Conservation (phyloP, 495 filamentous ascomycete species). For the Hyaloscypha finlandica region DNA sequence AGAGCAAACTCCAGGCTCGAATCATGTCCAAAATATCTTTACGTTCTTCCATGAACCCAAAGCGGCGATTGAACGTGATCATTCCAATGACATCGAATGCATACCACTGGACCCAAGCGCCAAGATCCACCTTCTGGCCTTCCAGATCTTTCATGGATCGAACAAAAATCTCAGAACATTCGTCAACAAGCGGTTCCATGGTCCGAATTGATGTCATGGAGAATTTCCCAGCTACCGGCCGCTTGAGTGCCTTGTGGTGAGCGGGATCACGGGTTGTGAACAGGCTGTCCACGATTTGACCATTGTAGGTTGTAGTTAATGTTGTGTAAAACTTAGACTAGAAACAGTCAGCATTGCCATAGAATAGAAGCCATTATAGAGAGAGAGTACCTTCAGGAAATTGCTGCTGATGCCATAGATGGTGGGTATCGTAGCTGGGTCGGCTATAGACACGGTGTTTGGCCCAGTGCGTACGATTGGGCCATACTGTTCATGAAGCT, state of each 20-base stretch:
- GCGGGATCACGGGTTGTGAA: conserved; percentile 33
- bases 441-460: conserved; percentile 40
- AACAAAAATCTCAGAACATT: conserved; percentile 49
- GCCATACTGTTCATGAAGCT: conserved; percentile 49
- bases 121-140: conserved; percentile 43
- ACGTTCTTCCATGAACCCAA: conserved; percentile 33
- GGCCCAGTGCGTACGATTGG: conserved; percentile 47
- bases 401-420: conserved; percentile 44
- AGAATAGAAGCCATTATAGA: background rate
- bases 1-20: conserved; percentile 39
- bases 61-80: conserved; percentile 52
- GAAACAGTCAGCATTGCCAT: background rate
- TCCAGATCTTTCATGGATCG: conserved; percentile 22
- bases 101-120: conserved; percentile 56
- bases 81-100: conserved; percentile 60
- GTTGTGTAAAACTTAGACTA: conserved; percentile 48
- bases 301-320: background rate
- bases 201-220: conserved; percentile 52
- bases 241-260: conserved; percentile 28
- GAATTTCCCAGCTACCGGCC: conserved; percentile 45
- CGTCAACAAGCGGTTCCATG: conserved; percentile 56
- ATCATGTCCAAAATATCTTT: conserved; percentile 52
- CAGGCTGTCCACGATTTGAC: conserved; percentile 19
- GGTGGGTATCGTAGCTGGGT: conserved; percentile 38
- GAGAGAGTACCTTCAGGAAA: conserved; percentile 40